These are phyloP conservation scores for Beauveria pseudobassiana DNA, from an alignment of 2,329 filamentous ascomycete genomes.

Conservation along the genomic window DNA sequence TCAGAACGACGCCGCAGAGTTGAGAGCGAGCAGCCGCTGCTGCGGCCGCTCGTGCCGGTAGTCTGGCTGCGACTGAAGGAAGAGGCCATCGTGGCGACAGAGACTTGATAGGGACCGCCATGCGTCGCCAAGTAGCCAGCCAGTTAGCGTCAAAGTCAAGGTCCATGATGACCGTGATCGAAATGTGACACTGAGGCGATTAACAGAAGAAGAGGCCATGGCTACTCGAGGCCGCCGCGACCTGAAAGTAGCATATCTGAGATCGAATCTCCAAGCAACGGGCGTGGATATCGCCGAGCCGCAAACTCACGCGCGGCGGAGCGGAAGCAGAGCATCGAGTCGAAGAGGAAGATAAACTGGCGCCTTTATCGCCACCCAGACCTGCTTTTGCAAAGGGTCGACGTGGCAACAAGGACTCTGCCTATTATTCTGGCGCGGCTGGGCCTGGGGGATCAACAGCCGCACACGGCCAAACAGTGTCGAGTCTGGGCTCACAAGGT, in stretches of 20 bases:
- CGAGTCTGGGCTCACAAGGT: slow-evolving; percentile 38
- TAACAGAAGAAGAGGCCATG: slow-evolving; percentile 53
- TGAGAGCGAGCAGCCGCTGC: slow-evolving; percentile 38
- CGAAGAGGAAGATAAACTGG: slow-evolving; percentile 32
- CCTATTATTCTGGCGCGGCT: slow-evolving; percentile 48
- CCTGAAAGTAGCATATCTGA: slow-evolving; percentile 49
- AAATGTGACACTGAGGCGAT: slow-evolving; percentile 52
- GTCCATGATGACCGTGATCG: slow-evolving; percentile 53
- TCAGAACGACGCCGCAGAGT: slow-evolving; percentile 37
- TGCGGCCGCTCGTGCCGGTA: slow-evolving; percentile 39
- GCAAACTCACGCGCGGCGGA: slow-evolving; percentile 40
- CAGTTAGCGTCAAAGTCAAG: slow-evolving; percentile 52
- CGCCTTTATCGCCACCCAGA: slow-evolving; percentile 45
- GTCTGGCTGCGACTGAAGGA: slow-evolving; percentile 42
- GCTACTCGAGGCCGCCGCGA: slow-evolving; percentile 35
- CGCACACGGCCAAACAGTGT: slow-evolving; percentile 34
- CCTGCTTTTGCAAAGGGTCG: slow-evolving; percentile 47
- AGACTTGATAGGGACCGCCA: slow-evolving; percentile 32
- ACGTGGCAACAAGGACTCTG: slow-evolving; percentile 47
- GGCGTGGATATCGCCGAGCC: slow-evolving; percentile 47
- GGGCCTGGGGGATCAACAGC: slow-evolving; percentile 36
- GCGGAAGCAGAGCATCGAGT: slow-evolving; percentile 36
- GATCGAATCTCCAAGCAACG: slow-evolving; percentile 41
- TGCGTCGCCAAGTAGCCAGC: slow-evolving; percentile 35
- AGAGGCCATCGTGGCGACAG: slow-evolving; percentile 25